Evolutionary conservation across 148 eudicot species (phyloP), one percentile per base, ranked within the genome.

Genomic region (Rhododendron molle): DNA sequence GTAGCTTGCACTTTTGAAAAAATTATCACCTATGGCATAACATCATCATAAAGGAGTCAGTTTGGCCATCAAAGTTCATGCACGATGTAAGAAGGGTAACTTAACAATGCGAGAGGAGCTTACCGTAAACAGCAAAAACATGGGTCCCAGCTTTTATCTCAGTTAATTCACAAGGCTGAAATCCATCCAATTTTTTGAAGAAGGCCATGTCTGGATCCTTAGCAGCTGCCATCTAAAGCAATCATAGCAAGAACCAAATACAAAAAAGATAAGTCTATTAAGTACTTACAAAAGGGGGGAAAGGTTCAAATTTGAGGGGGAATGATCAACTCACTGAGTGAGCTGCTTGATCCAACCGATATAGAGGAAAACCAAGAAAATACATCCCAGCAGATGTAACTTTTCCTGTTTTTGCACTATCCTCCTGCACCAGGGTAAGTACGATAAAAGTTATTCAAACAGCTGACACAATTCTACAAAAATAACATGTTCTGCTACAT

Each of bases 321-420:
- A 58, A 40, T 86, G 30, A 79, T 85, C 76, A 83, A 88, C 98
- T 92, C 85, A 97, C 99, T 52, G 93, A 89, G 86, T 84, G 92
- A 69, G 89, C 87, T 67, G 92, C 21, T 62, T 86, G 93, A 80
- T 94, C 98, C 92, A 95, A 87, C 30, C 90, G 94, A 87, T 94
- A 97, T 54, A 94, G 94, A 80, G 99, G 97, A 88, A 97, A 97
- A 80, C 98, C 98, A 65, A 97, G 95, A 92, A 97, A 97, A 90
- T 91, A 97, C 99, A 97, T 95, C 86, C 99, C 99, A 71, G 99
- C 98, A 80, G 95, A 92, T 82, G 97, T 95, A 69, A 90, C 86
- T 90, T 95, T 97, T 80, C 96, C 94, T 30, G 92, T 90, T 91
- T 92, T 97, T 86, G 92, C 86, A 89, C 98, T 91, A 90, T 97